Base-by-base conservation (phyloP, 108 stramenopile genomes). In the Schizochytrium sp. region DNA sequence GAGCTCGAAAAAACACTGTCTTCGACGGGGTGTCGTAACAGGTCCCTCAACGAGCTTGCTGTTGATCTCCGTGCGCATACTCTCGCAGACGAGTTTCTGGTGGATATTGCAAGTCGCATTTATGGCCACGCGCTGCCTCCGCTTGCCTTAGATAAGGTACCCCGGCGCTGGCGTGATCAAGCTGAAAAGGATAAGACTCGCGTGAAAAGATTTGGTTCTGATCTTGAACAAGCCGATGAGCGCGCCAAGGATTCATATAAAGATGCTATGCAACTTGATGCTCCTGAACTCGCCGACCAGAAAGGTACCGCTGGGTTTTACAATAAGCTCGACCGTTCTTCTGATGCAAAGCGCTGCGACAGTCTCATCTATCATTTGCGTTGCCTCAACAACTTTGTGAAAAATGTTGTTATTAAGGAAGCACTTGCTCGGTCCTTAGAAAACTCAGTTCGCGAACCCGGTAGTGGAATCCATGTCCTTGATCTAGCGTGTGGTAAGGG, bases 401-500 rank as follows among this genome's bases (percentile, higher is more conserved):
- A 99, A 92, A 94, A 96, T 19, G 96, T 95, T 53, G 96, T 97
- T 90, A 97, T 98, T 87, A 91, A 95, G 57, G 93, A 96, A 89
- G 93, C 94, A 0, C 50, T 41, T 19, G 4, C 55, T 15, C 69
- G 91, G 49, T 89, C 89, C 46, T 87, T 72, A n/a, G 28, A 5
- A 17, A 89, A 92, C 3, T 55, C 44, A 40, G 60, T 72, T 57
- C 46, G 87, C 72, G 64, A 69, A 7, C 64, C 64, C 40, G 94
- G 56, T 46, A 50, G 56, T 46, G 93, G 42, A n/a, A 88, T 97
- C 7, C 90, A 95, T 13, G 95, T 99, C 3, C 91, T 99, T 73
- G 99, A 99, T 90, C 92, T 99, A 87, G 99, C 98, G 5, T 98
- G 98, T 90, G 99, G 99, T 3, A 99, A 99, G 72, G 99, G 99